A percentile compares a stretch with the other conserved stretches of the same genome.
Conservation (phyloP, 257 asterid species). For the Ajuga chamaepitys region DNA sequence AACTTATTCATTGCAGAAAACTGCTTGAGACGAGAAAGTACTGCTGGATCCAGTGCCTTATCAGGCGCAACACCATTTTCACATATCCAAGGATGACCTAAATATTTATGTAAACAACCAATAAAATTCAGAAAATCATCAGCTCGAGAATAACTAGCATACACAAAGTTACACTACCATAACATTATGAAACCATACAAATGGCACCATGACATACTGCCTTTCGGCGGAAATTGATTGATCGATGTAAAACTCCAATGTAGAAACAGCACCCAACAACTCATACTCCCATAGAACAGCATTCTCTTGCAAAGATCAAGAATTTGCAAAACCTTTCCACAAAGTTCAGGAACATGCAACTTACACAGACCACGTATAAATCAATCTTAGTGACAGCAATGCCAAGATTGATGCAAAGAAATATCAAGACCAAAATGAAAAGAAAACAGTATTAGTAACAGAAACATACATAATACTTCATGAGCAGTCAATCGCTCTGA, state of each 20-base stretch:
- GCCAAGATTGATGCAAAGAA: neutral
- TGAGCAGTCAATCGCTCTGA: slow-evolving; percentile 79
- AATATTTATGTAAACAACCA: neutral
- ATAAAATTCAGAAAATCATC: neutral
- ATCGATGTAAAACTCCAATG: neutral
- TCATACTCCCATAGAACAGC: neutral
- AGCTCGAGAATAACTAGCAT: neutral
- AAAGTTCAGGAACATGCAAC: neutral
- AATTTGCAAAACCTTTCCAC: neutral
- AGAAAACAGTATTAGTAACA: neutral
- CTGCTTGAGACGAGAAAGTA: slow-evolving; percentile 80
- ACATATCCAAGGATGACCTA: slow-evolving; percentile 87
- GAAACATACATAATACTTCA: slow-evolving; percentile 71
- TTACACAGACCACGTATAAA: neutral
- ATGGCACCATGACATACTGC: neutral
- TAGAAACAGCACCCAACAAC: neutral
- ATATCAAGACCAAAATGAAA: neutral
- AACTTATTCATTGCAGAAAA: slow-evolving; percentile 87
- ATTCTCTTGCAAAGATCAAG: neutral
- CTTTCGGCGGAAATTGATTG: neutral
- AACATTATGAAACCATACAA: neutral
- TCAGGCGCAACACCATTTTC: slow-evolving; percentile 68
- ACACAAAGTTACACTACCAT: neutral
- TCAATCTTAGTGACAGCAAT: neutral
- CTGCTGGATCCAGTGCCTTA: slow-evolving; percentile 84